These are phyloP conservation scores for Pochonia chlamydosporia DNA, from an alignment of 2,329 filamentous ascomycete species.

Conservation along the genomic window DNA sequence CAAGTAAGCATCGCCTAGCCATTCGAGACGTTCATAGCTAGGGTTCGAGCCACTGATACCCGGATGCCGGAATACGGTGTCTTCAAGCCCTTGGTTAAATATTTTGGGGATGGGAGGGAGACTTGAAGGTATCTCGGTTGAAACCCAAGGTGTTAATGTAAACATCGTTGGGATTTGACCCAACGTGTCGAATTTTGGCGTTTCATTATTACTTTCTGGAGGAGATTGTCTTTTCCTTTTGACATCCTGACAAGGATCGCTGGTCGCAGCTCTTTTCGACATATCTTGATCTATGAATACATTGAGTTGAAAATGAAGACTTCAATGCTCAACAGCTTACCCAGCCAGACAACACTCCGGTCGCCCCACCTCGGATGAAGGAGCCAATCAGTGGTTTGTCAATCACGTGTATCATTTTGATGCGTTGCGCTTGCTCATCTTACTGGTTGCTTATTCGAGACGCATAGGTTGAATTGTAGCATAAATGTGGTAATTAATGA, in stretches of 20 bases:
- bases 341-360: neutral
- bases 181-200: neutral
- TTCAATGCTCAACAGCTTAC: no score
- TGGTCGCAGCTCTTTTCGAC: constrained; percentile 3
- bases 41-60: constrained; percentile 29
- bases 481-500: no score
- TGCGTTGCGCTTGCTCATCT: no score
- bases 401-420: no score
- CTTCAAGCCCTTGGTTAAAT: constrained; percentile 51
- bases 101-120: constrained; percentile 58
- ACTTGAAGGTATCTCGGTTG: constrained; percentile 37
- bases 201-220: neutral
- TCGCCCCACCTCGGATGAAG: neutral
- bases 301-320: neutral
- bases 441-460: no score
- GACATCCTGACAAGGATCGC: neutral
- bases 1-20: constrained; percentile 82
- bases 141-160: constrained; percentile 41
- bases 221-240: constrained; percentile 9
- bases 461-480: no score
- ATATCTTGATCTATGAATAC: constrained; percentile 2
- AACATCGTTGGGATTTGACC: constrained; percentile 9
- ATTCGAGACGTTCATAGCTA: constrained; percentile 78
- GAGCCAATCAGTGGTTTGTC: neutral
- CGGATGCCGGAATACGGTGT: constrained; percentile 62